These are phyloP conservation scores for Cladosporium sphaerospermum DNA, from an alignment of 2,329 filamentous ascomycete species.

Conservation along the genomic window DNA sequence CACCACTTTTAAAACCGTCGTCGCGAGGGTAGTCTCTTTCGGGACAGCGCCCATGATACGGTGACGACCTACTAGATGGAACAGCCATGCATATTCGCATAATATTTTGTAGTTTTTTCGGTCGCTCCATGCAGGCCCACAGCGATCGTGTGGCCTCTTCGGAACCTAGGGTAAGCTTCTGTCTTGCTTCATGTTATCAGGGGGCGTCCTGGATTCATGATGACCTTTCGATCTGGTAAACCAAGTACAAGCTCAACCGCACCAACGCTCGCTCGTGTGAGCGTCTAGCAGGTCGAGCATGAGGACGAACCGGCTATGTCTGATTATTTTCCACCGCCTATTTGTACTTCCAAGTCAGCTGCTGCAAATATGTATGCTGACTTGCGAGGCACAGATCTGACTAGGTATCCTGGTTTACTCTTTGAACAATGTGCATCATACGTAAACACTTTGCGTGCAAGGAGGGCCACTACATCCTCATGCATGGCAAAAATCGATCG, in stretches of 20 bases:
- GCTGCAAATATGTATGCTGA: conserved; percentile 5
- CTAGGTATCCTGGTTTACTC: too few species aligned
- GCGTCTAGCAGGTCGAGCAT: conserved; percentile 44
- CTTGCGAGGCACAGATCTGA: not conserved
- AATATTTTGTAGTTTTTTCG: not conserved
- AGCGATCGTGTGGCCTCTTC: too few species aligned
- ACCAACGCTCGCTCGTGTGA: conserved; percentile 23
- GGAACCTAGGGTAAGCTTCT: not conserved
- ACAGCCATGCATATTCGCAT: conserved; percentile 34
- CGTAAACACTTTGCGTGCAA: too few species aligned
- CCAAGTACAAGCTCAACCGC: conserved; percentile 44
- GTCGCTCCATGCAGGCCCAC: too few species aligned
- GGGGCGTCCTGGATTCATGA: conserved; percentile 19
- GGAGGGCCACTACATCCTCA: too few species aligned
- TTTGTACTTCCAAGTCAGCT: not conserved
- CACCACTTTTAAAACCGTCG: conserved; percentile 75
- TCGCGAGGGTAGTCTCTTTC: conserved; percentile 58
- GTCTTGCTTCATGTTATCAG: too few species aligned
- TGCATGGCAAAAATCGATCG: too few species aligned
- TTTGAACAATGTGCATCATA: too few species aligned
- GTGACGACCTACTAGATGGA: conserved; percentile 62
- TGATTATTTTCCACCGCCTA: not conserved
- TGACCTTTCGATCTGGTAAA: conserved; percentile 41
- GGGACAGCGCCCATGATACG: conserved; percentile 57
- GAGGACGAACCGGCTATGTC: conserved; percentile 32